Evolutionary conservation across 768 basidiomycete species (phyloP), one percentile per base, ranked within the genome.

Genomic region (Hygrocybe punicea): DNA sequence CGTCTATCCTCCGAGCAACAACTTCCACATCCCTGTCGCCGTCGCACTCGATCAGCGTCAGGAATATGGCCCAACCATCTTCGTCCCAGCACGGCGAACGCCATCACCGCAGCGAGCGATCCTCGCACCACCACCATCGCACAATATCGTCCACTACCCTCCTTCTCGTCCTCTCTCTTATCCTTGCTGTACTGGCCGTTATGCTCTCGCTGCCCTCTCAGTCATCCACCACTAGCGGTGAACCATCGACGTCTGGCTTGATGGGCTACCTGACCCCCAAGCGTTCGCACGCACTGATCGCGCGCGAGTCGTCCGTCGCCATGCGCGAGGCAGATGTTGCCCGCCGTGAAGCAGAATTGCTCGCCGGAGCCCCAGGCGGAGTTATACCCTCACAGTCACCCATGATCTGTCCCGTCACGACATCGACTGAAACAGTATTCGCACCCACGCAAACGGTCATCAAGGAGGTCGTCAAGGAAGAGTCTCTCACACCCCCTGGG

Each of bases 101-200:
- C 57, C 75, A 73, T 59, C 79, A 77, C 58, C 73, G 77, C 67
- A 81, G 73, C 68, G 80, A 85, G 29, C 29, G 29, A 62, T 81
- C 82, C 40, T 83, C 83, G 49, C 85, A 86, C 65, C 89, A 87
- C 67, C 88, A 91, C 57, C 85, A 88, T 64, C 80, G 91, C 57
- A 92, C 91, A 54, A 91, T 93, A 59, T 93, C 91, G 8, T 93
- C 91, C 13, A 93, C 91, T 0, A 93, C 91, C 13, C 84, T 93
- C 33, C 81, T 93, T 52, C 85, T 93, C 34, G 87, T 93, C 50
- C 80, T 93, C 40, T 93, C 91, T 10, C 84, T 93, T 34, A 83
- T 93, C 49, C 78, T 93, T 24, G 91, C 91, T 35, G 90, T 92
- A 21, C 80, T 93, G n/a, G 91, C 91, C 4, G 85, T 93, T 65